Conservation (phyloP, 2,329 filamentous ascomycete species). For the Pestalotiopsis sp. region DNA sequence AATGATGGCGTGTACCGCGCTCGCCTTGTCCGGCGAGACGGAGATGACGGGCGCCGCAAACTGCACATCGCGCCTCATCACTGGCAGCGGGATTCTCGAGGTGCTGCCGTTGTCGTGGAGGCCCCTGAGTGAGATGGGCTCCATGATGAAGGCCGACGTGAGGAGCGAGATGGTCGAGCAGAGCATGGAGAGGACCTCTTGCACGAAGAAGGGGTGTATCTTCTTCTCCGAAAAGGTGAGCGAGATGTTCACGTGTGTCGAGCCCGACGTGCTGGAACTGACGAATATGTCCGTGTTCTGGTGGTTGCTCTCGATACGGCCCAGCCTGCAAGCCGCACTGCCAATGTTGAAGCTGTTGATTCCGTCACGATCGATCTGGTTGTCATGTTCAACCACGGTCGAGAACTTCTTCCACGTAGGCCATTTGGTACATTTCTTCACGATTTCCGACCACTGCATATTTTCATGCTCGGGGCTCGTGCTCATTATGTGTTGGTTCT, state of each 20-base stretch:
- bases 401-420: constrained; percentile 57
- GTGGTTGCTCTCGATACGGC: constrained; percentile 40
- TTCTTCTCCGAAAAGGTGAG: constrained; percentile 50
- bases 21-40: constrained; percentile 43
- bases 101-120: constrained; percentile 41
- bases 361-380: constrained; percentile 42
- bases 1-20: constrained; percentile 44
- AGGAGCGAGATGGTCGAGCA: constrained; percentile 48
- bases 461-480: constrained; percentile 37
- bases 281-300: constrained; percentile 51
- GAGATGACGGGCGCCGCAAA: constrained; percentile 26
- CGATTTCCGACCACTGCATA: constrained; percentile 53
- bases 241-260: constrained; percentile 42
- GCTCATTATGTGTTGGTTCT: constrained; percentile 5
- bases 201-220: constrained; percentile 43
- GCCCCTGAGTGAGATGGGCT: constrained; percentile 47
- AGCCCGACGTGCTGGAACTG: constrained; percentile 40
- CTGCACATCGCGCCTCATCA: constrained; percentile 24
- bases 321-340: constrained; percentile 47
- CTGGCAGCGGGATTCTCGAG: constrained; percentile 45
- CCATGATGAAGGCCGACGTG: constrained; percentile 48
- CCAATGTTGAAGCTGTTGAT: constrained; percentile 47
- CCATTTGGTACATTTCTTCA: constrained; percentile 58
- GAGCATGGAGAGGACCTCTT: constrained; percentile 48
- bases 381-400: constrained; percentile 56